Conservation (phyloP, 2,329 filamentous ascomycete species). For the Fusarium nematophilum region DNA sequence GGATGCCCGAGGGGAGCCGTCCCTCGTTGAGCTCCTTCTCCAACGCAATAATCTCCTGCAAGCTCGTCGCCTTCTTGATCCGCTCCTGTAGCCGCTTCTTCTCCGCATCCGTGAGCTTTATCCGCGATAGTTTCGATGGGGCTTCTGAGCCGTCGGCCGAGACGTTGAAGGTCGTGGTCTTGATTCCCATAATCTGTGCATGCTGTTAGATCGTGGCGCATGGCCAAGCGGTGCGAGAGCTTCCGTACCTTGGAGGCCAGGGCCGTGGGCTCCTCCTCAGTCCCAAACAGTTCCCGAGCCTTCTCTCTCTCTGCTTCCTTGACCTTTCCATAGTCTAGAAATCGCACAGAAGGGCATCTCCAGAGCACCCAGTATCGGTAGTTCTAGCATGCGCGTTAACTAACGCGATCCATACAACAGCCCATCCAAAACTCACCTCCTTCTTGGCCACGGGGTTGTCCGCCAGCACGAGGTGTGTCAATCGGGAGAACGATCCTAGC, state of each 20-base stretch:
- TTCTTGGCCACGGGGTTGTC: slow-evolving; percentile 94
- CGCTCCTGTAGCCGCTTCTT: slow-evolving; percentile 85
- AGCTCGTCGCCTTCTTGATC: slow-evolving; percentile 87
- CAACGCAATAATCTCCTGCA: slow-evolving; percentile 89
- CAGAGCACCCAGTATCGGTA: slow-evolving; percentile 94
- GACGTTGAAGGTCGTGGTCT: slow-evolving; percentile 78
- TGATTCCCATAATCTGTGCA: slow-evolving; percentile 80
- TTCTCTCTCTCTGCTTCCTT: slow-evolving; percentile 84
- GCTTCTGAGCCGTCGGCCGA: slow-evolving; percentile 57
- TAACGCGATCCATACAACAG: neutral
- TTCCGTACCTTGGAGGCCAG: slow-evolving; percentile 75
- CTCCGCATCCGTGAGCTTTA: slow-evolving; percentile 90
- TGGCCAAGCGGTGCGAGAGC: no score
- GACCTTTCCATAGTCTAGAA: slow-evolving; percentile 93
- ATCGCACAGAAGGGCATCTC: slow-evolving; percentile 85
- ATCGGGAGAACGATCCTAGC: slow-evolving; percentile 72
- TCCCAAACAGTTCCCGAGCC: slow-evolving; percentile 86
- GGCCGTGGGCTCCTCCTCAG: slow-evolving; percentile 78
- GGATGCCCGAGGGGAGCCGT: slow-evolving; percentile 77
- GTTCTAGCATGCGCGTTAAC: slow-evolving; percentile 64
- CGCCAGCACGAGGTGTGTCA: slow-evolving; percentile 84
- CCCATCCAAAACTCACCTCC: slow-evolving; percentile 73
- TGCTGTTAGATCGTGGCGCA: slow-evolving; percentile 14
- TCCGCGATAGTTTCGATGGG: slow-evolving; percentile 75
- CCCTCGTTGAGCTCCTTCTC: slow-evolving; percentile 95